phyloP scores from a whole-genome alignment of 306 rosid species.

The Prinsepia uniflora region DNA sequence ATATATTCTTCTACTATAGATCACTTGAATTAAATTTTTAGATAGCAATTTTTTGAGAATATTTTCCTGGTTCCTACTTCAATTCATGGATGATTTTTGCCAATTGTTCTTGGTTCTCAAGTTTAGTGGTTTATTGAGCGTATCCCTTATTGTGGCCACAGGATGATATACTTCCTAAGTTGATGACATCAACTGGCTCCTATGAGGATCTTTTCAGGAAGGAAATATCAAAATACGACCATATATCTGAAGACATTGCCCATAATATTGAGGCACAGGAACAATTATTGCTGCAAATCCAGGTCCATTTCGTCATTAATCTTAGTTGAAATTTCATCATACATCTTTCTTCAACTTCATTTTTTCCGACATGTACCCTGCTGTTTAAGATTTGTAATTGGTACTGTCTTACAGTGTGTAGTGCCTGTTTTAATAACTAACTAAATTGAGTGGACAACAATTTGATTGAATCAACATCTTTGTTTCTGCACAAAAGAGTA shows the following conservation, averaged over 20 bases:
- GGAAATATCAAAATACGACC: conserved; percentile 90
- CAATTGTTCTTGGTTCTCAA: conserved; percentile 17
- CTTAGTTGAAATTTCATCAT: background rate
- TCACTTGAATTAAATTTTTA: background rate
- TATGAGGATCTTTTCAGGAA: conserved; percentile 95
- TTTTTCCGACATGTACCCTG: background rate
- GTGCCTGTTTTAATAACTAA: background rate
- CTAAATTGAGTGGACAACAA: background rate
- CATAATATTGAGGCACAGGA: conserved; percentile 94
- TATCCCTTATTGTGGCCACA: conserved; percentile 36
- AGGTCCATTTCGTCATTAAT: conserved; percentile 40
- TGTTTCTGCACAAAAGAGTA: background rate
- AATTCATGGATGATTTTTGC: background rate
- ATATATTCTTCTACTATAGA: too few species aligned
- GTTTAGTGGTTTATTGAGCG: conserved; percentile 19
- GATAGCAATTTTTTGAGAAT: background rate
- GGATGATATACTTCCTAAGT: conserved; percentile 98
- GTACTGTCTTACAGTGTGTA: conserved; percentile 4
- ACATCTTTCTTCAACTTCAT: background rate
- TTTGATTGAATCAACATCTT: background rate
- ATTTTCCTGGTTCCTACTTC: background rate
- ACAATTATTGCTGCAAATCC: conserved; percentile 85
- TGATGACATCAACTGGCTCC: conserved; percentile 98
- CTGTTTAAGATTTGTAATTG: background rate
- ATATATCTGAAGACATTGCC: conserved; percentile 78